These are phyloP conservation scores for Effrenium voratum DNA, from an alignment of 73 alveolate genomes.

Conservation along the genomic window DNA sequence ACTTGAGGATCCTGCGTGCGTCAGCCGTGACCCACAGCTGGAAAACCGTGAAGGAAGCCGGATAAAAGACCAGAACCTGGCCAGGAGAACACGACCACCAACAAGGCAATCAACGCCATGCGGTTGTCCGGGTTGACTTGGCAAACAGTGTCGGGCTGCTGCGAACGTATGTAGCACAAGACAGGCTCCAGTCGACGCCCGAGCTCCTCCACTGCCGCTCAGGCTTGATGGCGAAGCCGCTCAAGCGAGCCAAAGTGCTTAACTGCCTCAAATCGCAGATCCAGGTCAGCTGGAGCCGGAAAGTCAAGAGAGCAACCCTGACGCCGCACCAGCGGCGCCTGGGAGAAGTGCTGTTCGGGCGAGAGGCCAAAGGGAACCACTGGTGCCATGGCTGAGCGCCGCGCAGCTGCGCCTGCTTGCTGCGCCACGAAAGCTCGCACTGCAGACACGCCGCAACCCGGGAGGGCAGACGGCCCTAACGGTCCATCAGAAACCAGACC, in stretches of 20 bases:
- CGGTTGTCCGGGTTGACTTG: not conserved
- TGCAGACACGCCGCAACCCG: not conserved
- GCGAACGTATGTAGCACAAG: not conserved
- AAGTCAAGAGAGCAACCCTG: not conserved
- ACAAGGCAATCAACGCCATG: not conserved
- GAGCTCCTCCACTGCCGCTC: not conserved
- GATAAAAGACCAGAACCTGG: not conserved
- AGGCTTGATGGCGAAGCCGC: not conserved
- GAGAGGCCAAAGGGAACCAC: not conserved
- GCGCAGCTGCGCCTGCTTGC: not conserved
- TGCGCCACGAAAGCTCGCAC: not conserved
- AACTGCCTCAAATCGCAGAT: not conserved
- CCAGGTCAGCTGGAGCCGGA: not conserved
- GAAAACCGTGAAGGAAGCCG: not conserved
- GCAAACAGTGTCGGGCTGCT: not conserved
- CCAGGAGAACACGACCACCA: not conserved
- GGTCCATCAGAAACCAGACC: not conserved
- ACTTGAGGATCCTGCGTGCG: not conserved
- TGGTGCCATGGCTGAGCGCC: not conserved
- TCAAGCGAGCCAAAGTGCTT: not conserved
- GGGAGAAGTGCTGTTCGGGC: not conserved
- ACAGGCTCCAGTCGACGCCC: not conserved
- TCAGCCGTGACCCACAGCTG: not conserved
- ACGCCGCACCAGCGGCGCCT: too few relatives aligned
- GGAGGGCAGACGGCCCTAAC: not conserved